A percentile compares a stretch with the other conserved stretches of the same genome.
These are phyloP conservation scores for Crucibulum laeve DNA, from an alignment of 768 basidiomycete genomes.

Conservation along the genomic window DNA sequence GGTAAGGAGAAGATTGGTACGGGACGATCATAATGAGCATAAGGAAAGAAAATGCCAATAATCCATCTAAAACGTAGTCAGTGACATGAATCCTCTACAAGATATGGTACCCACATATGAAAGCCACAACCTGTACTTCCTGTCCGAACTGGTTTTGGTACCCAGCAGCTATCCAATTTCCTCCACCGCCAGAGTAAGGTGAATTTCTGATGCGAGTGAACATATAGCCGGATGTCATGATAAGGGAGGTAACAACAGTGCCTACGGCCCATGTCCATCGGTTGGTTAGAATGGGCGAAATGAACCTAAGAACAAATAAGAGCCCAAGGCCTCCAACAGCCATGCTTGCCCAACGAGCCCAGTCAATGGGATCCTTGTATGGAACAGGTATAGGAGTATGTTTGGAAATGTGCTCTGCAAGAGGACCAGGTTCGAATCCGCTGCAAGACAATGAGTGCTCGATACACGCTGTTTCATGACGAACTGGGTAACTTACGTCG, in stretches of 20 bases:
- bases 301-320: slow-evolving; percentile 51
- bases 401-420: slow-evolving; percentile 70
- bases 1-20: slow-evolving; percentile 60
- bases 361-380: slow-evolving; percentile 76
- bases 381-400: slow-evolving; percentile 81
- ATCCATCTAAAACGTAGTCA: slow-evolving; percentile 58
- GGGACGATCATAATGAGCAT: slow-evolving; percentile 83
- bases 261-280: slow-evolving; percentile 75
- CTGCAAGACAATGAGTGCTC: slow-evolving; percentile 33
- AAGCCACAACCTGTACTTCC: slow-evolving; percentile 84
- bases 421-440: slow-evolving; percentile 74
- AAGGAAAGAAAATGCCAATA: slow-evolving; percentile 72
- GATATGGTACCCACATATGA: slow-evolving; percentile 64
- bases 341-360: slow-evolving; percentile 49
- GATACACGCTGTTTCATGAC: background rate
- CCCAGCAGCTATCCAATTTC: slow-evolving; percentile 82
- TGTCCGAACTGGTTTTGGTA: slow-evolving; percentile 90
- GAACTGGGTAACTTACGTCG: slow-evolving; percentile 43
- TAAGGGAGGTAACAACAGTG: slow-evolving; percentile 56
- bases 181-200: slow-evolving; percentile 62
- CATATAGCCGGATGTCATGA: slow-evolving; percentile 96
- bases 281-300: slow-evolving; percentile 60
- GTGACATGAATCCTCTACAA: background rate
- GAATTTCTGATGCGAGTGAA: slow-evolving; percentile 86
- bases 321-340: slow-evolving; percentile 41